A percentile compares a stretch with the other conserved stretches of the same genome.
Evolutionary conservation across 257 asterid genomes (phyloP).

Genomic region (Thymus quinquecostatus): DNA sequence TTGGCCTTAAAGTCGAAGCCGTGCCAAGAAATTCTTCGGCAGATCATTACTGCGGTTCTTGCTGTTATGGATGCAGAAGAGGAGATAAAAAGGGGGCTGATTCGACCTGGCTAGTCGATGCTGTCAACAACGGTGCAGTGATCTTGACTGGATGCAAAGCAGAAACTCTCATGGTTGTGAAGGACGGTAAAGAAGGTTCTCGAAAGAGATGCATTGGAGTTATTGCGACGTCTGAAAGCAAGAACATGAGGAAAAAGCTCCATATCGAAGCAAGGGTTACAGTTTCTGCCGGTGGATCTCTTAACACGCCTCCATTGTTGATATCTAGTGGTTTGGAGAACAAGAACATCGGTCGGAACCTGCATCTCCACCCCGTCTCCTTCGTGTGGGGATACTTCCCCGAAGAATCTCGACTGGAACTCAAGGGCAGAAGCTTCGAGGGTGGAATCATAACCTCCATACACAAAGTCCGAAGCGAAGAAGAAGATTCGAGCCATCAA

Average conservation of each 20-base stretch:
- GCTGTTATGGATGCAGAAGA: conserved; percentile 80
- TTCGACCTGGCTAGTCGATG: conserved; percentile 87
- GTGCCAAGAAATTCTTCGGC: conserved; percentile 72
- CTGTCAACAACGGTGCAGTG: conserved; percentile 71
- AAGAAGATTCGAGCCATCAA: conserved; percentile 31
- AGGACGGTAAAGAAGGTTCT: conserved; percentile 22
- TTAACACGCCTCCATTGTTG: conserved; percentile 79
- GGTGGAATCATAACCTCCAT: conserved; percentile 85
- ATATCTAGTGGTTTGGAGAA: conserved; percentile 72
- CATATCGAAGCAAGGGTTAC: conserved; percentile 58
- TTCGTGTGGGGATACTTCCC: conserved; percentile 94
- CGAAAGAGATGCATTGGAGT: conserved; percentile 70
- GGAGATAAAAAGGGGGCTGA: conserved; percentile 88
- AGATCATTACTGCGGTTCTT: conserved; percentile 85
- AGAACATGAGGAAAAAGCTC: conserved; percentile 45
- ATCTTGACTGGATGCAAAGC: conserved; percentile 79
- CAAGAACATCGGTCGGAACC: conserved; percentile 75
- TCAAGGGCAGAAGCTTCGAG: conserved; percentile 64
- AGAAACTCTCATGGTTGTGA: conserved; percentile 52
- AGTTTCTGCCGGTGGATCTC: conserved; percentile 77
- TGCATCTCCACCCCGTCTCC: conserved; percentile 81
- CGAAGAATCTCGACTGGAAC: conserved; percentile 48
- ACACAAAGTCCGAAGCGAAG: conserved; percentile 58
- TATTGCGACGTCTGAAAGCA: conserved; percentile 48
- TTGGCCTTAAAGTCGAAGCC: conserved; percentile 57